A percentile compares a stretch with the other conserved stretches of the same genome.
These are phyloP conservation scores for Suillus plorans DNA, from an alignment of 768 basidiomycete species.

Conservation along the genomic window DNA sequence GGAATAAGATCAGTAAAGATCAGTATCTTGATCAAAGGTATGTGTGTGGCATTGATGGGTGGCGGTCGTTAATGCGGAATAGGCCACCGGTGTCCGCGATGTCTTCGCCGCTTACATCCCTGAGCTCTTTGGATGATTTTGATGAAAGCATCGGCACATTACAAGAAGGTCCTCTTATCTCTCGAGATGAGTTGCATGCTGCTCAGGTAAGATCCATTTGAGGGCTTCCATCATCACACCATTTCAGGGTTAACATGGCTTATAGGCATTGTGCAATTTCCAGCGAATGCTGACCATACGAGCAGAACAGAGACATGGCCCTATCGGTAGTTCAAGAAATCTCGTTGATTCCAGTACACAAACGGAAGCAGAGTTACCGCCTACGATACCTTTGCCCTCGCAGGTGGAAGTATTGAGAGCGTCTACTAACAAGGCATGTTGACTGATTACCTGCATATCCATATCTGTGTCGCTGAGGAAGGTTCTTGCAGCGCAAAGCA, in stretches of 20 bases:
- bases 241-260: constrained; percentile 12
- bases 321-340: constrained; percentile 9
- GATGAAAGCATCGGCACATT: constrained; percentile 35
- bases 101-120: constrained; percentile 72
- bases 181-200: constrained; percentile 50
- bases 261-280: constrained; percentile 43
- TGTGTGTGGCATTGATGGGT: constrained; percentile 17
- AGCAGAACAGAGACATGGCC: constrained; percentile 11
- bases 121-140: constrained; percentile 69
- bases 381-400: constrained; percentile 12
- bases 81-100: constrained; percentile 39
- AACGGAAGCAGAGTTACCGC: constrained; percentile 24
- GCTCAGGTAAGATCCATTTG: constrained; percentile 49
- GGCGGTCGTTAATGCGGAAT: constrained; percentile 1
- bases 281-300: constrained; percentile 22
- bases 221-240: constrained; percentile 5
- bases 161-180: constrained; percentile 29
- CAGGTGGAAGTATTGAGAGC: constrained; percentile 21
- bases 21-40: constrained; percentile 42
- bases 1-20: constrained; percentile 72
- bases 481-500: constrained; percentile 29
- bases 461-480: constrained; percentile 16
- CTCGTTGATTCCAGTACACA: constrained; percentile 26
- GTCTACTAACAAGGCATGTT: constrained; percentile 21
- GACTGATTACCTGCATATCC: neutral